Evolutionary conservation across 148 eudicot genomes (phyloP).

Genomic region (Silene conica): DNA sequence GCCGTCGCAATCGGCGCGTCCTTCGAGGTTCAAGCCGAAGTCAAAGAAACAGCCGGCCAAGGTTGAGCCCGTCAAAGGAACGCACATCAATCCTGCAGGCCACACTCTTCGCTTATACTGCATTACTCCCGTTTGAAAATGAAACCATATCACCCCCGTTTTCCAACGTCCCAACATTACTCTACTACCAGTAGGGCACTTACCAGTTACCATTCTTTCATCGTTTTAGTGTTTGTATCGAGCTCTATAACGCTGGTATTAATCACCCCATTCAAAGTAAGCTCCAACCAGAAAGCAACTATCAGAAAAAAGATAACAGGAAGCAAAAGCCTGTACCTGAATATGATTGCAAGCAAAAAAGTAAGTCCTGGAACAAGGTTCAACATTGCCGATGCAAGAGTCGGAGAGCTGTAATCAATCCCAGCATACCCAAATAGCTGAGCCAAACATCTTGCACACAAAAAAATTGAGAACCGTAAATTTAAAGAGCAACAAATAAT

Average conservation of each 20-base stretch:
- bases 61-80: no score
- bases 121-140: no score
- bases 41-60: constrained; percentile 43
- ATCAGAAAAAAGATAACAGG: background rate
- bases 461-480: background rate
- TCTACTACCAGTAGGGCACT: no score
- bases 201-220: no score
- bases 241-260: no score
- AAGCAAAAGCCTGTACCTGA: constrained; percentile 37
- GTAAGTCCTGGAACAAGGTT: constrained; percentile 81
- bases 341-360: constrained; percentile 60
- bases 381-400: constrained; percentile 61
- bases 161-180: no score
- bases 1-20: constrained; percentile 27
- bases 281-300: no score
- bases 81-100: no score
- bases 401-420: constrained; percentile 49
- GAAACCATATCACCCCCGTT: no score
- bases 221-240: no score
- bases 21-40: constrained; percentile 51
- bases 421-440: constrained; percentile 66
- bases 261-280: no score
- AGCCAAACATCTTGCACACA: constrained; percentile 36
- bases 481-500: background rate
- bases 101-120: no score